phyloP scores from a whole-genome alignment of 108 stramenopile species.

The Cyclotella baltica region DNA sequence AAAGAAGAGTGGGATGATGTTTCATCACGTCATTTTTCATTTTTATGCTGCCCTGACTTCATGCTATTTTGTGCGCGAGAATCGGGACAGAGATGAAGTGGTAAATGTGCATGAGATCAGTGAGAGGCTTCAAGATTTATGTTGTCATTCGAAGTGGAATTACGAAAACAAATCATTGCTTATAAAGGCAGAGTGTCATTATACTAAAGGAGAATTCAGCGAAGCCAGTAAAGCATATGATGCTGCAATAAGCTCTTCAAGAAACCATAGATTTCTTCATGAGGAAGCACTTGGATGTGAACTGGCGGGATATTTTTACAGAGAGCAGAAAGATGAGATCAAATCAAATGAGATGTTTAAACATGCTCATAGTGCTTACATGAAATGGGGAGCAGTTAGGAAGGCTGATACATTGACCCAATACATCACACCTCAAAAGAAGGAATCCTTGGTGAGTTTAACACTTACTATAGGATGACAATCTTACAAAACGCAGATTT shows the following conservation, averaged over 20 bases:
- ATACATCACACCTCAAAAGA: no score
- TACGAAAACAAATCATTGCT: not conserved
- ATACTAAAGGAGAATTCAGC: slow-evolving; percentile 2
- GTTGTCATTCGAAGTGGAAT: slow-evolving; percentile 11
- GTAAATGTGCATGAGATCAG: not conserved
- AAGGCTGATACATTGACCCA: slow-evolving; percentile 8
- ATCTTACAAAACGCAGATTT: no score
- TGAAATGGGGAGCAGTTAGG: slow-evolving; percentile 27
- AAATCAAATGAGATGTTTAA: slow-evolving; percentile 24
- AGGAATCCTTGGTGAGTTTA: no score
- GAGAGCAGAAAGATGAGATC: not conserved
- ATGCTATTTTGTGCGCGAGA: slow-evolving; percentile 1
- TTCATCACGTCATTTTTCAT: not conserved
- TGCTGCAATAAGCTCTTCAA: not conserved
- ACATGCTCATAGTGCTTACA: slow-evolving; percentile 14
- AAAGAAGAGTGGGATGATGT: not conserved
- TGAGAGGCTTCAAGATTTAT: not conserved
- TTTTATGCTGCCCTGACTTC: slow-evolving; percentile 5
- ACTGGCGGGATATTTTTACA: slow-evolving; percentile 22
- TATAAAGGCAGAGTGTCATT: slow-evolving; percentile 9
- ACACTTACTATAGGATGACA: no score
- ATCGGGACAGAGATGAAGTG: not conserved
- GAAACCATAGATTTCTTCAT: not conserved
- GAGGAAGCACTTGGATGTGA: slow-evolving; percentile 25
- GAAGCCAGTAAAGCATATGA: slow-evolving; percentile 13